Conservation (phyloP, 306 rosid genomes). For the Lablab purpureus region DNA sequence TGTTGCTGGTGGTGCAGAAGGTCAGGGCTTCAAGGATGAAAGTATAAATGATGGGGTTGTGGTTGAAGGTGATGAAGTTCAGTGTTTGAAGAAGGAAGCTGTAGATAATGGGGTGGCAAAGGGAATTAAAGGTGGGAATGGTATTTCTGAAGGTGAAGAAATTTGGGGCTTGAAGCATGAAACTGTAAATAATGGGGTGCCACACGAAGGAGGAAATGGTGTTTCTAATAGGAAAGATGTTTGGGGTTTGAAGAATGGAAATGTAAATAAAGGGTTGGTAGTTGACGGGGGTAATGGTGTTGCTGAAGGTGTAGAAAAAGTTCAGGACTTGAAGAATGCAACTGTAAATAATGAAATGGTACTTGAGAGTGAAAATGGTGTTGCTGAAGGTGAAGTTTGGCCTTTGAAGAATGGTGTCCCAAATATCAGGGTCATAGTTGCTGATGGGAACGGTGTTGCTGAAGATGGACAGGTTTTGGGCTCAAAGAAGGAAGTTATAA, state of each 20-base stretch:
- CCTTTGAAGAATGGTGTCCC: constrained; percentile 23
- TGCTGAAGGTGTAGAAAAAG: constrained; percentile 40
- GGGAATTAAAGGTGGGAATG: constrained; percentile 43
- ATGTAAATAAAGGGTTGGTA: constrained; percentile 48
- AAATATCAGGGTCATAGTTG: constrained; percentile 46
- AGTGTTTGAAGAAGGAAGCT: constrained; percentile 28
- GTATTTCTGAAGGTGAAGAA: constrained; percentile 44
- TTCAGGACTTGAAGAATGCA: constrained; percentile 15
- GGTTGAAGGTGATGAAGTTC: constrained; percentile 39
- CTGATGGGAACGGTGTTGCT: constrained; percentile 41
- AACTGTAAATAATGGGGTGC: constrained; percentile 51
- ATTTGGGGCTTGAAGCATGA: constrained; percentile 17
- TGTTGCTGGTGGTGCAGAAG: constrained; percentile 40
- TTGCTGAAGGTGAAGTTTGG: constrained; percentile 40
- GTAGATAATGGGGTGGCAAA: constrained; percentile 49
- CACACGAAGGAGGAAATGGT: constrained; percentile 37
- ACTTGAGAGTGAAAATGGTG: constrained; percentile 40
- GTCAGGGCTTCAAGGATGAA: constrained; percentile 28
- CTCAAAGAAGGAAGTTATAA: constrained; percentile 32
- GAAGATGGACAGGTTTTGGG: constrained; percentile 43
- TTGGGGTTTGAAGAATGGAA: constrained; percentile 26
- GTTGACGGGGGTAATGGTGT: constrained; percentile 43
- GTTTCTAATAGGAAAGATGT: constrained; percentile 43
- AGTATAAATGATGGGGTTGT: constrained; percentile 48
- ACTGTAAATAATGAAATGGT: constrained; percentile 45